Evolutionary conservation across 2,329 filamentous ascomycete genomes (phyloP), one percentile per base, ranked within the genome.

Genomic region (Lasiodiplodia citricola): DNA sequence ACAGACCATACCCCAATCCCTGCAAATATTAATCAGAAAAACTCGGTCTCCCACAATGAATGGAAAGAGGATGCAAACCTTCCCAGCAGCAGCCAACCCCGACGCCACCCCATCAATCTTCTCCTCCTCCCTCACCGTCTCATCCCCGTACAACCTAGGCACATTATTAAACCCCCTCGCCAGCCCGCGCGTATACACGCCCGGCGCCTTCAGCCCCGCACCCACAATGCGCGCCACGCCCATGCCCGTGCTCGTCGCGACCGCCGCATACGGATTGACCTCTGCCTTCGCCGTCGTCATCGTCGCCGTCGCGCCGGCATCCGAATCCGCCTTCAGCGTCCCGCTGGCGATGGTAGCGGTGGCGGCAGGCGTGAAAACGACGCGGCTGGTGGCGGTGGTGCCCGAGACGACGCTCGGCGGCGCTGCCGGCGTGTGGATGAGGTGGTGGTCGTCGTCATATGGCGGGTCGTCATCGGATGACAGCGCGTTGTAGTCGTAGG

Each of bases 1-100:
- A 73, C 51, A 70, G 70, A 6, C 72, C 74, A 63, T 72, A 72
- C n/a, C 69, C 60, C 2, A 63, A 44, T 8, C 72, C 71, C 70
- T 70, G 7, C 14, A 18, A 10, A 18, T 18, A 60, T 14, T 14
- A 7, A 60, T 21, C 25, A 37, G 13, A 14, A 44, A 14, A 44
- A 14, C 7, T 28, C 5, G 8, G 21, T 35, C 2, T 3, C 6
- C 23, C 5, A 23, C 6, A 4, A 38, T 14, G 4, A 57, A n/a
- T 2, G 2, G 3, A 10, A 5, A 28, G 13, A 28, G 10, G n/a
- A 25, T 5, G 31, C 56, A 4, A n/a, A 60, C 58, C 60, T 63
- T 63, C 11, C 60, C 60, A 5, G 60, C 60, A 4, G 60, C 60
- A 8, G 21, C 60, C 60, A 63, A n/a, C 28, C 60, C 60, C 4